These are phyloP conservation scores for Solanum medicagineum DNA, from an alignment of 257 asterid species.

Conservation along the genomic window DNA sequence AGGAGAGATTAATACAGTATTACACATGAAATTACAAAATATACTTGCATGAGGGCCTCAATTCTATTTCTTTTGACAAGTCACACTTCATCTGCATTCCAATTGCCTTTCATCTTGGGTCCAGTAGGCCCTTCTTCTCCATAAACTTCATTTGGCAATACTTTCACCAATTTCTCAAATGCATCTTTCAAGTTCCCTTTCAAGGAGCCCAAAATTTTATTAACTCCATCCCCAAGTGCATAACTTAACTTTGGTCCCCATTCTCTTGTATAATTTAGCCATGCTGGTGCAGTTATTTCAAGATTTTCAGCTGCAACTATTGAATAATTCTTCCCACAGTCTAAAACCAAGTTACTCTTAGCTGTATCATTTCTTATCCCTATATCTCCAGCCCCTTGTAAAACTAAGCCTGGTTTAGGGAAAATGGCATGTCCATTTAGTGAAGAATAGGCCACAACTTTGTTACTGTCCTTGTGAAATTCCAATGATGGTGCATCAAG, in stretches of 20 bases:
- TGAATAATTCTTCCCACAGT: conserved; percentile 29
- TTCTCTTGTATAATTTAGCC: conserved; percentile 52
- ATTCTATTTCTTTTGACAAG: background rate
- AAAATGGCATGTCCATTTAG: conserved; percentile 60
- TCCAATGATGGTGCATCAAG: conserved; percentile 41
- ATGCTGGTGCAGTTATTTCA: conserved; percentile 48
- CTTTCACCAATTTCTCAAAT: conserved; percentile 23
- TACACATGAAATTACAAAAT: background rate
- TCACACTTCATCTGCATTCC: conserved; percentile 54
- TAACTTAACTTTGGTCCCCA: conserved; percentile 69
- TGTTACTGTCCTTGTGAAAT: conserved; percentile 31
- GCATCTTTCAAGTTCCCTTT: conserved; percentile 12
- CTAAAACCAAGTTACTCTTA: conserved; percentile 44
- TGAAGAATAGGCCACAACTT: conserved; percentile 48
- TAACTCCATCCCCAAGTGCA: conserved; percentile 27
- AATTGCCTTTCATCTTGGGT: conserved; percentile 52
- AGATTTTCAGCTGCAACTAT: conserved; percentile 44
- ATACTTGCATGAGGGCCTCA: background rate
- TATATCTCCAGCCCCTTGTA: conserved; percentile 38
- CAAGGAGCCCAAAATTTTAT: conserved; percentile 13
- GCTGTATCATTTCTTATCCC: conserved; percentile 63
- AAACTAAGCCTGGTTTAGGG: conserved; percentile 20
- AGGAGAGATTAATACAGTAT: background rate
- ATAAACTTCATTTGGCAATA: conserved; percentile 49
- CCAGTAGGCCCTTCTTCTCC: conserved; percentile 76